Conservation (phyloP, 495 filamentous ascomycete species). For the Corynascus novoguineensis region DNA sequence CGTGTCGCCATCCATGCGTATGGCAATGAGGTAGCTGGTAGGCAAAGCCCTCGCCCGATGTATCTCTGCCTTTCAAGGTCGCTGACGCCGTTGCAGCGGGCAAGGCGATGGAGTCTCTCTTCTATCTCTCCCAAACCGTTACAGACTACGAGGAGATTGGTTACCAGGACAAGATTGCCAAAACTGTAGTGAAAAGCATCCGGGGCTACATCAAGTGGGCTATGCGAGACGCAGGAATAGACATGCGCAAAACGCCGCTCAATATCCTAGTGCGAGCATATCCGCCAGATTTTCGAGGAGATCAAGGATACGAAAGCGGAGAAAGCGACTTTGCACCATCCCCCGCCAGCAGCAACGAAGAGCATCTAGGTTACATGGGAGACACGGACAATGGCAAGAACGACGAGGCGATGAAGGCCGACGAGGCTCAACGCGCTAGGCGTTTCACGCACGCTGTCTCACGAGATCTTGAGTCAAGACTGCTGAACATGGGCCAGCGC, state of each 20-base stretch:
- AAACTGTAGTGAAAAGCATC: conserved; percentile 20
- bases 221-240: conserved; percentile 19
- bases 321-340: conserved; percentile 8
- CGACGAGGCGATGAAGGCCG: background rate
- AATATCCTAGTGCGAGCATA: conserved; percentile 22
- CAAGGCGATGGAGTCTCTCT: conserved; percentile 29
- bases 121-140: conserved; percentile 27
- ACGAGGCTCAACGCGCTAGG: background rate
- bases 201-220: conserved; percentile 27
- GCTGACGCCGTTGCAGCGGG: conserved; percentile 19
- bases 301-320: background rate
- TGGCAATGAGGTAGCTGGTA: conserved; percentile 26
- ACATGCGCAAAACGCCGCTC: conserved; percentile 8
- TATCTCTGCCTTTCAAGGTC: no score
- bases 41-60: background rate
- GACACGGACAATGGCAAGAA: background rate
- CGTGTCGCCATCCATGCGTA: conserved; percentile 24
- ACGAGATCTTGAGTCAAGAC: conserved; percentile 14
- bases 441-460: conserved; percentile 16
- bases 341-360: background rate
- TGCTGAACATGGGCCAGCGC: conserved; percentile 14
- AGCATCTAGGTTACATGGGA: background rate
- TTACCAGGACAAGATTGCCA: conserved; percentile 15
- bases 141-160: conserved; percentile 28
- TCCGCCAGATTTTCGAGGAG: conserved; percentile 8